Conservation (phyloP, 495 filamentous ascomycete species). For the Rhypophila decipiens region DNA sequence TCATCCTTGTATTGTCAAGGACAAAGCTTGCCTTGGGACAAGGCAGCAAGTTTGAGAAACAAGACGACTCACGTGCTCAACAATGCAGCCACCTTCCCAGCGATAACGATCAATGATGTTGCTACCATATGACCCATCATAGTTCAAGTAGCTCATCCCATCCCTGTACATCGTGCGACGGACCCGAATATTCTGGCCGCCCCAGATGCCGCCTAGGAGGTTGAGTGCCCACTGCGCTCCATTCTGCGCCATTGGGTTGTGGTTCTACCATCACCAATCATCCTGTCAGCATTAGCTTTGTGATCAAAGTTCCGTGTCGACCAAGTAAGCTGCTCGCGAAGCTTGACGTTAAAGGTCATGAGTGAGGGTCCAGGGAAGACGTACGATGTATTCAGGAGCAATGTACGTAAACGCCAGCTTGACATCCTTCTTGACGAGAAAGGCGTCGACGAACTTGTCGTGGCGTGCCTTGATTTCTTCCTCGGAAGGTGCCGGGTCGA, state of each 20-base stretch:
- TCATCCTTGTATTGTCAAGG: not conserved
- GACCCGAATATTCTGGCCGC: conserved; percentile 1
- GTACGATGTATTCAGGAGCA: conserved; percentile 5
- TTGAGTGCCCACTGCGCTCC: conserved; percentile 3
- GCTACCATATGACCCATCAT: conserved; percentile 2
- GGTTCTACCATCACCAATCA: not conserved
- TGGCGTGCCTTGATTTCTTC: conserved; percentile 1
- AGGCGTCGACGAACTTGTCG: conserved; percentile 7
- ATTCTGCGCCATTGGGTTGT: not conserved
- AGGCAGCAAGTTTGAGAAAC: not conserved
- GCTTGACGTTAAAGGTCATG: not conserved
- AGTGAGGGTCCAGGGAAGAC: not conserved
- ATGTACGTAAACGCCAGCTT: conserved; percentile 3
- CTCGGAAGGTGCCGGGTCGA: not conserved
- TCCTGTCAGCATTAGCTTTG: too few relatives aligned
- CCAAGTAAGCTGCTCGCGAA: not conserved
- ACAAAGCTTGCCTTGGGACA: not conserved
- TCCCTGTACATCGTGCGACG: conserved; percentile 1
- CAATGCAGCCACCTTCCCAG: conserved; percentile 9
- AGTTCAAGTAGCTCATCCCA: conserved; percentile 5
- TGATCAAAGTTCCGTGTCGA: too few relatives aligned
- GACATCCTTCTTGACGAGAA: conserved; percentile 7
- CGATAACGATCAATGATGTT: conserved; percentile 8
- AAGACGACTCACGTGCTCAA: not conserved
- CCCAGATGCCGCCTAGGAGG: conserved; percentile 2